Evolutionary conservation across 345 rosid genomes (phyloP).

Genomic region (Angophora floribunda): DNA sequence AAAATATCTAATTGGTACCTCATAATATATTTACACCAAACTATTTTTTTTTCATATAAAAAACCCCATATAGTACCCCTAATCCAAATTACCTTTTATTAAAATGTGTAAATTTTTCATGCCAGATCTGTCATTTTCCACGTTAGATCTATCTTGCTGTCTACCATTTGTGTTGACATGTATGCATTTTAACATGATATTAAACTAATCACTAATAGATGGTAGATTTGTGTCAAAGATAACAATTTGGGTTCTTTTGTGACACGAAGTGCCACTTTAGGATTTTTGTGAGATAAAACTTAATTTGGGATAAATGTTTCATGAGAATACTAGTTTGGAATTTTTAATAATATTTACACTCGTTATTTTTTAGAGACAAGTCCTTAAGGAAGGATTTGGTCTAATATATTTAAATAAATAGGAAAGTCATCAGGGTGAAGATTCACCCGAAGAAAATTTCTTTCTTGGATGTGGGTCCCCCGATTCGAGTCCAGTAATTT

Average conservation of each 20-base stretch:
- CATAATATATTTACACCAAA: not conserved
- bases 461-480: not conserved
- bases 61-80: not conserved
- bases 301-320: not conserved
- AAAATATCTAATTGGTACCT: not conserved
- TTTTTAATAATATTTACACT: too few relatives aligned
- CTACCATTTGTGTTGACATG: not conserved
- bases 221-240: fast-evolving
- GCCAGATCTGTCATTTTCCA: not conserved
- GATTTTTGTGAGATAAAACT: not conserved
- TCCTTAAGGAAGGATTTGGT: not conserved
- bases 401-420: too few relatives aligned
- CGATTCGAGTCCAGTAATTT: not conserved
- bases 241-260: not conserved
- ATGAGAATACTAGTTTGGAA: not conserved
- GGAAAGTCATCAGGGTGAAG: not conserved
- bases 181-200: not conserved
- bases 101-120: not conserved
- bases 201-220: too few relatives aligned
- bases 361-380: too few relatives aligned
- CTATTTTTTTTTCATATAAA: not conserved
- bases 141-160: not conserved
- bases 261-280: not conserved
- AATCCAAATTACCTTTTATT: not conserved
- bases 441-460: not conserved